Evolutionary conservation across 2,329 filamentous ascomycete species (phyloP), one percentile per base, ranked within the genome.

Genomic region (Myriangium duriaei): DNA sequence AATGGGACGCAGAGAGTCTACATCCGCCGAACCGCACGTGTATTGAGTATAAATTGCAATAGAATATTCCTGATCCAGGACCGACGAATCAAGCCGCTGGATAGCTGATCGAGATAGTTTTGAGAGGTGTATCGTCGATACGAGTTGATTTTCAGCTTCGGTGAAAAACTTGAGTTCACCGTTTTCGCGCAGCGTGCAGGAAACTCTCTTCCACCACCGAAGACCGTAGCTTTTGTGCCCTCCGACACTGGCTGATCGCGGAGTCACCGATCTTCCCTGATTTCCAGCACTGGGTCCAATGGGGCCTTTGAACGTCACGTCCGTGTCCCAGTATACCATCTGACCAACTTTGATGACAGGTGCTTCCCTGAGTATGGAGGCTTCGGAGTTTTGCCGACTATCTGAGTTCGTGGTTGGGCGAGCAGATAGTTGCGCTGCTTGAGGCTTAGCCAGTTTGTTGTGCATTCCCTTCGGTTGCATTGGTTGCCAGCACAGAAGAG

Each of bases 11-110:
- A 85, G 78, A 17, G 88, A 73, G 5, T 81, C 80, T 15, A 42
- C 51, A 12, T 80, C 72, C 2, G 75, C 80, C 1, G 83, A 73
- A 13, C 75, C 76, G 7, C 81, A 71, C 1, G 84, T 78, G 59
- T 98, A 96, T 45, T 88, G 87, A 11, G 91, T 88, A 53, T 95
- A 95, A 32, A 98, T 88, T 37, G 84, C 87, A 45, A 98, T 82
- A 62, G 87, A 96, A 53, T 83, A 91, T 42, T 95, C 85, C 56
- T 91, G 83, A 46, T 93, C 85, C 30, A 98, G 62, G 6, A 98
- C 88, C 4, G 87, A 93, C 37, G 77, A 76, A 57, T 96, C 85
- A 36, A 98, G 67, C 49, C 87, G 76, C 57, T 98, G 91, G 37
- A 98, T 79, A 6, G 88, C 85, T 55, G 81, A 91, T 38, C 91